Evolutionary conservation across 495 filamentous ascomycete genomes (phyloP), one percentile per base, ranked within the genome.

Genomic region (Chaetomium cochliodes): DNA sequence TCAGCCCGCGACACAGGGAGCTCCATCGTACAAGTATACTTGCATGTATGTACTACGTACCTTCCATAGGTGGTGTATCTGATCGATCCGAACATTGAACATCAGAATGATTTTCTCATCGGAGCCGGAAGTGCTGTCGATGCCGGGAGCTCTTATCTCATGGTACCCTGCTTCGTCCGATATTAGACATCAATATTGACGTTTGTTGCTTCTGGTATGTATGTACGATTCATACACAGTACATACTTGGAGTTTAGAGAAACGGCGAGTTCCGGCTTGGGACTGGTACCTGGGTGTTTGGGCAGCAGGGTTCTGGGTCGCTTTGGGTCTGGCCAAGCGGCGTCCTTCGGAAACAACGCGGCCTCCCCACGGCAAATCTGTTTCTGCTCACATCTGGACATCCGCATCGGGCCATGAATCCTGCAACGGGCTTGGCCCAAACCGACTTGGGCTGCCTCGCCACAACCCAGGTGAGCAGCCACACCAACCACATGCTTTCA

Each of bases 291-390:
- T 30, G n/a, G n/a, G n/a, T n/a, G 28, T 6, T 28, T 1, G 9
- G 25, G 7, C 23, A 30, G 22, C 49, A 52, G 20, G 30, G 26
- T 56, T 56, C 23, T 22, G 53, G 53, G 53, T n/a, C 53, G 12
- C 46, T 8, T 37, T 33, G 33, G 30, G n/a, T 33, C 53, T 23
- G 5, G 18, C 30, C 51, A 16, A 26, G 44, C 44, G 44, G 44
- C n/a, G n/a, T 23, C 12, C 42, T 28, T 42, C 39, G 55, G 55
- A 46, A 58, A 58, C 55, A 42, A 46, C 37, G n/a, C 9, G 28
- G 28, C 28, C 28, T 30, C 28, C 28, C 28, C 28, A 30, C 6
- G 28, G 28, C 28, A 30, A 60, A 60, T 26, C 20, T 37, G 52
- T 37, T 64, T 64, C 52, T 51, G 33, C 9, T 37, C 33, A 37